Conservation (phyloP, 2,329 filamentous ascomycete genomes). For the Microdochium paspali region DNA sequence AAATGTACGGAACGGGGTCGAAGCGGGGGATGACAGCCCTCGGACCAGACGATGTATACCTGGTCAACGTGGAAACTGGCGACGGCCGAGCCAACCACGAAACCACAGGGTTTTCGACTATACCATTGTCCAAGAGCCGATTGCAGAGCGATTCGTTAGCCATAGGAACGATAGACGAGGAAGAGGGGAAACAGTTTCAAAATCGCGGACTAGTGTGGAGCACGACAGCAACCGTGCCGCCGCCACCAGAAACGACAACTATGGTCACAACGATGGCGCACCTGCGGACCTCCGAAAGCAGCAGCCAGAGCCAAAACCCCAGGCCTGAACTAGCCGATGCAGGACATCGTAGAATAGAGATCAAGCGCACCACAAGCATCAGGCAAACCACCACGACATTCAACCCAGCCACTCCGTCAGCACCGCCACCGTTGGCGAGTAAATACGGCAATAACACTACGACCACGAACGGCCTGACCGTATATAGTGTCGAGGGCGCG, state of each 20-base stretch:
- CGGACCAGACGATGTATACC: constrained; percentile 25
- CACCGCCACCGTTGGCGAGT: background rate
- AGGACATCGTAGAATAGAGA: background rate
- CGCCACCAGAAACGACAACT: too few relatives aligned
- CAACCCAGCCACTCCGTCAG: background rate
- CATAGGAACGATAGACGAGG: background rate
- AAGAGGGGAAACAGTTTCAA: background rate
- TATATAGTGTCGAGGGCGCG: background rate
- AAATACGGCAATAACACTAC: background rate
- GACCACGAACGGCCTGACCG: background rate
- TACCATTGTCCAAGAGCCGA: background rate
- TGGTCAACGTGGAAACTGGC: constrained; percentile 23
- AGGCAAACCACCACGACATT: background rate
- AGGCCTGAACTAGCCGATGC: too few relatives aligned
- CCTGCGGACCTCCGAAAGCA: too few relatives aligned
- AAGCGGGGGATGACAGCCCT: constrained; percentile 20
- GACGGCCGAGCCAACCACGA: background rate
- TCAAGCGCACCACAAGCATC: background rate
- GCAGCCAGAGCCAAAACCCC: too few relatives aligned
- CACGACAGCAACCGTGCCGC: too few relatives aligned
- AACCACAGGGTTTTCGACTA: constrained; percentile 1
- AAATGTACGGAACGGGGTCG: constrained; percentile 13
- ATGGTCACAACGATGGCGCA: too few relatives aligned
- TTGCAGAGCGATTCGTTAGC: background rate
- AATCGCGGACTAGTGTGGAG: too few relatives aligned